A percentile compares a stretch with the other conserved stretches of the same genome.
Conservation (phyloP, 2,329 filamentous ascomycete species). For the Scedosporium aurantiacum region DNA sequence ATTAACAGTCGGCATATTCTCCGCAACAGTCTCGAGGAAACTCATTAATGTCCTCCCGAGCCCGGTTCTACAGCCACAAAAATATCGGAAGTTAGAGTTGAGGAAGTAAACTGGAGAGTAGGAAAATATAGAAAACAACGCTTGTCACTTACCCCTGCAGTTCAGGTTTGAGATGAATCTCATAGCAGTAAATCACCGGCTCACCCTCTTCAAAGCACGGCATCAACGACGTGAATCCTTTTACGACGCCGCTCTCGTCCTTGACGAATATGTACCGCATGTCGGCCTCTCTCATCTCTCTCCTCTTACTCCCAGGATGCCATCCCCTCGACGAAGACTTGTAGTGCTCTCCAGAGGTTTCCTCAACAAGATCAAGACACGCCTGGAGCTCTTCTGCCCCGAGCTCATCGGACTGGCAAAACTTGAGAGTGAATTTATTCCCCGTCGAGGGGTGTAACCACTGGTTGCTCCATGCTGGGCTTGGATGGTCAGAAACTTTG, state of each 20-base stretch:
- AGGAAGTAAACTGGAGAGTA: not conserved
- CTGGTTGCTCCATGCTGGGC: slow-evolving; percentile 18
- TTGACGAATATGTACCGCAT: slow-evolving; percentile 59
- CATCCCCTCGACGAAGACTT: slow-evolving; percentile 50
- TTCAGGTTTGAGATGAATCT: slow-evolving; percentile 54
- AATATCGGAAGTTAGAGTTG: not conserved
- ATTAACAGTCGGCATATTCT: slow-evolving; percentile 38
- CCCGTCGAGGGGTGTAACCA: slow-evolving; percentile 42
- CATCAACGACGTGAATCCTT: slow-evolving; percentile 57
- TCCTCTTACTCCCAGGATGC: slow-evolving; percentile 47
- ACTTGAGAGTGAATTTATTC: slow-evolving; percentile 28
- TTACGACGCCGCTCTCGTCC: slow-evolving; percentile 20
- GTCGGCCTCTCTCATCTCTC: slow-evolving; percentile 57
- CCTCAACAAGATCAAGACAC: slow-evolving; percentile 47
- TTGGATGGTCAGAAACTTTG: not conserved
- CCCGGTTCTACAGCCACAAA: slow-evolving; percentile 38
- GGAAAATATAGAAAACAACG: not conserved
- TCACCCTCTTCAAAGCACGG: slow-evolving; percentile 56
- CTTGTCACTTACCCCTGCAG: slow-evolving; percentile 38
- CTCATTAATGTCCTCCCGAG: slow-evolving; percentile 50
- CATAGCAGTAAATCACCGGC: slow-evolving; percentile 66
- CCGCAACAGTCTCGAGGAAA: slow-evolving; percentile 41
- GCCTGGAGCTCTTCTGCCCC: slow-evolving; percentile 32
- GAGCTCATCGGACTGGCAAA: slow-evolving; percentile 30
- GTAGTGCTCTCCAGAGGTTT: slow-evolving; percentile 56